These are phyloP conservation scores for Mycena leptocephala DNA, from an alignment of 768 basidiomycete species.

Conservation along the genomic window DNA sequence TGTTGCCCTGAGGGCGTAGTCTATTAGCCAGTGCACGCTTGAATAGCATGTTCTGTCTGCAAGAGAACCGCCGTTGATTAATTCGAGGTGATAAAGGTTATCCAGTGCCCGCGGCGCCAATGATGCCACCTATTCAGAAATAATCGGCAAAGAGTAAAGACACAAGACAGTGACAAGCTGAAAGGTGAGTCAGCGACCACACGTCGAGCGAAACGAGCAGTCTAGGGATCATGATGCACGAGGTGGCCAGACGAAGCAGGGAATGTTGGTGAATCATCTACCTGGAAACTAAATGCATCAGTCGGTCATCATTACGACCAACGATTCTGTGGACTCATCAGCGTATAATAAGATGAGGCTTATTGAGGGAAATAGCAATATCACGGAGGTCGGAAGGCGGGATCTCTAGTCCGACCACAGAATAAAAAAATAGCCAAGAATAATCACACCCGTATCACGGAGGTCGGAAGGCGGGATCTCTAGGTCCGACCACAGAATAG, in stretches of 20 bases:
- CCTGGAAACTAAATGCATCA: too few relatives aligned
- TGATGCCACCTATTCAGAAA: neutral
- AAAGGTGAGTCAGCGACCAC: neutral
- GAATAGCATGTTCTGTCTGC: neutral
- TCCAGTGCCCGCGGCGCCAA: neutral
- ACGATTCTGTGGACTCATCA: neutral
- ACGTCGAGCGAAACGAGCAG: neutral
- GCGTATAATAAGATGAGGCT: too few relatives aligned
- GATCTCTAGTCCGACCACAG: neutral
- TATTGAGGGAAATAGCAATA: neutral
- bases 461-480: neutral
- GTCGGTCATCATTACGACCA: neutral
- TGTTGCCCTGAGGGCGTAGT: neutral
- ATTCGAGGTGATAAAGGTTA: neutral
- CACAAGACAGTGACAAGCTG: neutral
- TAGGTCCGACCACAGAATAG: neutral
- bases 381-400: neutral
- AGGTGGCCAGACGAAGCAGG: neutral
- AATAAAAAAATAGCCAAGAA: neutral
- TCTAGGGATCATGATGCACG: neutral
- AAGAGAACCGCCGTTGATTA: neutral
- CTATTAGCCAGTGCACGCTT: constrained; percentile 1
- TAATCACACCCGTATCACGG: neutral
- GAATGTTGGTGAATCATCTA: neutral
- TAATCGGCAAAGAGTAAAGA: neutral